Conservation (phyloP, 2,329 filamentous ascomycete species). For the Exophiala alcalophila region DNA sequence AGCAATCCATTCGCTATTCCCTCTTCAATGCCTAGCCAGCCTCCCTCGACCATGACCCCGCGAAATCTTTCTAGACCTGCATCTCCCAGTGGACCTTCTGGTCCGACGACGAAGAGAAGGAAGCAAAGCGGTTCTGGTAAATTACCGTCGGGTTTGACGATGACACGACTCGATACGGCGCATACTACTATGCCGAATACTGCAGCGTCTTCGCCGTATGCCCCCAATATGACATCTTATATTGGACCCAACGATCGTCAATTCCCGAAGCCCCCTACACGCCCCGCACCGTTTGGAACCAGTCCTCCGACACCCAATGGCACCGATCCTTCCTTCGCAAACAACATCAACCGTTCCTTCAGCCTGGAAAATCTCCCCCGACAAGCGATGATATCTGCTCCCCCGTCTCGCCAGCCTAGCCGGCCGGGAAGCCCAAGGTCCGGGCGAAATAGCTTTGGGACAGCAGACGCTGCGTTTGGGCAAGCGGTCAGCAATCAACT, state of each 20-base stretch:
- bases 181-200: conserved; percentile 39
- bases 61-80: conserved; percentile 68
- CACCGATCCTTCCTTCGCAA: conserved; percentile 59
- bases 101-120: conserved; percentile 72
- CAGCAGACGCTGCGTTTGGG: conserved; percentile 34
- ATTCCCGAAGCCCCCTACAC: conserved; percentile 45
- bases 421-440: conserved; percentile 70
- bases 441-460: conserved; percentile 45
- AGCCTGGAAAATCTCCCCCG: conserved; percentile 65
- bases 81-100: conserved; percentile 64
- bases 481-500: conserved; percentile 34
- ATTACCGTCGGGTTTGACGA: conserved; percentile 69
- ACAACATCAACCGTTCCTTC: conserved; percentile 56
- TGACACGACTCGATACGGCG: conserved; percentile 72
- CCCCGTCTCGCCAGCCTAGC: conserved; percentile 69
- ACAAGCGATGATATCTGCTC: conserved; percentile 67
- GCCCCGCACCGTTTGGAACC: conserved; percentile 51
- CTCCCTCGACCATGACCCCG: conserved; percentile 53
- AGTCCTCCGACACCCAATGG: conserved; percentile 66
- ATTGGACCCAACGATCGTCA: conserved; percentile 44
- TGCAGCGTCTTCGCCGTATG: conserved; percentile 42
- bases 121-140: conserved; percentile 71
- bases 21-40: conserved; percentile 39
- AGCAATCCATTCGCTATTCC: conserved; percentile 39
- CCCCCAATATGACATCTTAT: conserved; percentile 38